These are phyloP conservation scores for Gynochthodes officinalis DNA, from an alignment of 257 asterid genomes.

Conservation along the genomic window DNA sequence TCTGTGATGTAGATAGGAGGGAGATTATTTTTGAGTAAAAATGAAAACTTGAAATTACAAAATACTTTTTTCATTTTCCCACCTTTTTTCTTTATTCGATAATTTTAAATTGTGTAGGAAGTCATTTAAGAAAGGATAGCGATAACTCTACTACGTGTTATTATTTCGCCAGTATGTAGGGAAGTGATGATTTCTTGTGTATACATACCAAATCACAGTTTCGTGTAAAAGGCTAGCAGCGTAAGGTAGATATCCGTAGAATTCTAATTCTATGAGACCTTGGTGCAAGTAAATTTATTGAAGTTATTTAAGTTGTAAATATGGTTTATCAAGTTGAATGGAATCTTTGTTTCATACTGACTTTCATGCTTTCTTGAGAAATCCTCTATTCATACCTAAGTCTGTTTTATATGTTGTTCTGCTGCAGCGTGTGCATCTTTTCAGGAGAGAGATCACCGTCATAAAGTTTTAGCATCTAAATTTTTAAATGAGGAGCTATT, in stretches of 20 bases:
- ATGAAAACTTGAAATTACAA: not conserved
- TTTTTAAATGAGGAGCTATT: not conserved
- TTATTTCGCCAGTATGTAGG: not conserved
- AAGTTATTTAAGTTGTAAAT: not conserved
- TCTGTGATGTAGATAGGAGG: not conserved
- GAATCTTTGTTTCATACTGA: not conserved
- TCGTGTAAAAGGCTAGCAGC: not conserved
- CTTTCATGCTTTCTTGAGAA: not conserved
- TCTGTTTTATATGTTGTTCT: not conserved
- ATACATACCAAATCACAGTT: not conserved
- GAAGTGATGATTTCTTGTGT: not conserved
- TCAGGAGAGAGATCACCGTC: not conserved
- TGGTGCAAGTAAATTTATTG: not conserved
- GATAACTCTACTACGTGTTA: not conserved
- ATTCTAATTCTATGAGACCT: not conserved
- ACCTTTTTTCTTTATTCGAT: not conserved
- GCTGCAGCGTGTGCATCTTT: not conserved
- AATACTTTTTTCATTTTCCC: not conserved
- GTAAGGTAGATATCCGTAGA: not conserved
- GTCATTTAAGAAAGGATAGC: not conserved
- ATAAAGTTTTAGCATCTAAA: not conserved
- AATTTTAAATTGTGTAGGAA: not conserved
- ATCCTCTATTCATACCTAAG: not conserved
- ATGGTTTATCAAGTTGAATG: not conserved
- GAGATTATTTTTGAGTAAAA: not conserved